phyloP scores from a whole-genome alignment of 1,284 basidiomycete species.

The Cryptococcus sp. region DNA sequence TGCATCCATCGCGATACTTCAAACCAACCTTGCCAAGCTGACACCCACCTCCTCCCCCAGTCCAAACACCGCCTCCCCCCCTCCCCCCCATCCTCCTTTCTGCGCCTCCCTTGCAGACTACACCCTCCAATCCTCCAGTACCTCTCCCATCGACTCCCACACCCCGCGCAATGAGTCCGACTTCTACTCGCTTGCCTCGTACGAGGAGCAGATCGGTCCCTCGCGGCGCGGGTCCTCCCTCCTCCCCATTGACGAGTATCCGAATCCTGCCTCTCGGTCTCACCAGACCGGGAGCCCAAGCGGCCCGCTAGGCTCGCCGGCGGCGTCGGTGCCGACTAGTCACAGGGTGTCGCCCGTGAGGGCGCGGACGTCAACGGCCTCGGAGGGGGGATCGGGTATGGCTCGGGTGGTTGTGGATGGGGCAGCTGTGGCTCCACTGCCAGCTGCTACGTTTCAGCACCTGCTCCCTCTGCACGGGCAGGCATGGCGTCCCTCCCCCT shows the following conservation, averaged over 20 bases:
- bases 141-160: conserved; percentile 6
- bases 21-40: not conserved
- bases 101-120: conserved; percentile 11
- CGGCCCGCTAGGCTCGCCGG: too few relatives aligned
- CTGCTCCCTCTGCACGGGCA: conserved; percentile 9
- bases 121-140: conserved; percentile 3
- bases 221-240: not conserved
- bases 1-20: not conserved
- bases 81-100: conserved; percentile 3
- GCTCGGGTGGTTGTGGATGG: not conserved
- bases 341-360: too few relatives aligned
- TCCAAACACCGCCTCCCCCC: not conserved
- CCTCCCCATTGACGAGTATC: not conserved
- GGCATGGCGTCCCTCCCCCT: conserved; percentile 22
- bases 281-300: too few relatives aligned
- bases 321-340: too few relatives aligned
- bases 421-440: not conserved
- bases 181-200: not conserved
- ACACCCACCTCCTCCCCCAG: not conserved
- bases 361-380: not conserved
- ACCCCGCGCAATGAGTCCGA: not conserved
- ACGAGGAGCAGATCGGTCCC: not conserved
- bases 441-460: conserved; percentile 7
- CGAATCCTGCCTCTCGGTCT: too few relatives aligned
- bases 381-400: too few relatives aligned